phyloP scores from a whole-genome alignment of 805 yeast genomes.

The Babjeviella inositovora region DNA sequence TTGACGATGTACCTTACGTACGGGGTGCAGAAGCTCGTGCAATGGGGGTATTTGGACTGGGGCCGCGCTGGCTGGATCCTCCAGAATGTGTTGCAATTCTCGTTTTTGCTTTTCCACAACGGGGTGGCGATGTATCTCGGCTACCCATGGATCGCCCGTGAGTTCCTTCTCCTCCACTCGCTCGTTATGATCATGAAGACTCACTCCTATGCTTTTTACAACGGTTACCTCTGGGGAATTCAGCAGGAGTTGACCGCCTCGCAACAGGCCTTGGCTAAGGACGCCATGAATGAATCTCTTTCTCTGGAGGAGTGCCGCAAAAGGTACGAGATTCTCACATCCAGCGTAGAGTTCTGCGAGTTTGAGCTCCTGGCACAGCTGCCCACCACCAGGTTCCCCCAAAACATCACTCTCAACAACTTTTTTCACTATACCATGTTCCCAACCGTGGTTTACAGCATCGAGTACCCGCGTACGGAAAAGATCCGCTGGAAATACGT shows the following conservation, averaged over 20 bases:
- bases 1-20: constrained; percentile 44
- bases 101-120: constrained; percentile 34
- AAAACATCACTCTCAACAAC: constrained; percentile 45
- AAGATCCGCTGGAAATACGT: constrained; percentile 57
- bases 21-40: constrained; percentile 38
- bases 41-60: constrained; percentile 39
- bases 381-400: constrained; percentile 39
- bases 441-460: constrained; percentile 78
- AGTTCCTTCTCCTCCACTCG: constrained; percentile 71
- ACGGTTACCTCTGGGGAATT: constrained; percentile 75
- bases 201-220: constrained; percentile 86
- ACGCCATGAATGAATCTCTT: no score
- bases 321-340: constrained; percentile 14
- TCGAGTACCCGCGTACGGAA: constrained; percentile 66
- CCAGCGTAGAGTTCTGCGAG: constrained; percentile 50
- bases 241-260: constrained; percentile 36
- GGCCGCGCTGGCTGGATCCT: constrained; percentile 41
- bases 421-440: constrained; percentile 72
- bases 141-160: constrained; percentile 84
- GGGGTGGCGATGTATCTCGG: constrained; percentile 34
- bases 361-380: constrained; percentile 57
- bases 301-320: no score
- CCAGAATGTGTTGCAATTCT: constrained; percentile 37
- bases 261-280: constrained; percentile 20
- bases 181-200: constrained; percentile 85